A percentile compares a stretch with the other conserved stretches of the same genome.
phyloP scores from a whole-genome alignment of 768 basidiomycete genomes.

The Postia placenta region DNA sequence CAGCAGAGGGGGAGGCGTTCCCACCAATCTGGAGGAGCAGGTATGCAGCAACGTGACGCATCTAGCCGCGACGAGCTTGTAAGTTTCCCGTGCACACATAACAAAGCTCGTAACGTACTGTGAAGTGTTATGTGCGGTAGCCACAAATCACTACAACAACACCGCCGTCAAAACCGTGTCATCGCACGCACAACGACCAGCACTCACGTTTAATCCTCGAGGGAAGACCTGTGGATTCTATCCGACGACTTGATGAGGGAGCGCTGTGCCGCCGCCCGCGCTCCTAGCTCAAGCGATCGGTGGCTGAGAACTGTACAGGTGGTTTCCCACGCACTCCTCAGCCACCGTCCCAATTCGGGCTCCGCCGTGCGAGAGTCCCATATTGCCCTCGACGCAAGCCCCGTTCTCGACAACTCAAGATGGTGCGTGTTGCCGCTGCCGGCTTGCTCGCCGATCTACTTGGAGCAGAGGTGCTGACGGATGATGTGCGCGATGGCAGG shows the following conservation, averaged over 20 bases:
- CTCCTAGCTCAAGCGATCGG: constrained; percentile 8
- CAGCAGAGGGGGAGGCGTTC: constrained; percentile 79
- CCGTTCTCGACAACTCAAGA: constrained; percentile 23
- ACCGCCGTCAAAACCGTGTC: no score
- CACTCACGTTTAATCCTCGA: constrained; percentile 76
- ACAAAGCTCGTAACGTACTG: constrained; percentile 24
- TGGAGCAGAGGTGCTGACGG: constrained; percentile 15
- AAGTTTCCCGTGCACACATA: background rate
- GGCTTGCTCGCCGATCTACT: background rate
- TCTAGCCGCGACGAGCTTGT: constrained; percentile 33
- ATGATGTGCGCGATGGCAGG: constrained; percentile 36
- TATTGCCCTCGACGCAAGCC: constrained; percentile 14
- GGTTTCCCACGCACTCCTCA: constrained; percentile 37
- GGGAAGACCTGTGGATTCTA: constrained; percentile 96
- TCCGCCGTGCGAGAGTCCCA: constrained; percentile 13
- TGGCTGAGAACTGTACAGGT: constrained; percentile 49
- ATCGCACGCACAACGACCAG: background rate
- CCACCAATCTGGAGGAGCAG: constrained; percentile 95
- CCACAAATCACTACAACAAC: constrained; percentile 88
- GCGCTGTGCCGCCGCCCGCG: background rate
- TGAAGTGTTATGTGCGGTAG: constrained; percentile 49
- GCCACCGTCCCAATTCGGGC: constrained; percentile 26
- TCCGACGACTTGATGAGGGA: constrained; percentile 45
- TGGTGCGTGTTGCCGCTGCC: constrained; percentile 19
- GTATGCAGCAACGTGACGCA: constrained; percentile 94